Conservation (phyloP, 1,284 basidiomycete genomes). For the Moesziomyces sp. region DNA sequence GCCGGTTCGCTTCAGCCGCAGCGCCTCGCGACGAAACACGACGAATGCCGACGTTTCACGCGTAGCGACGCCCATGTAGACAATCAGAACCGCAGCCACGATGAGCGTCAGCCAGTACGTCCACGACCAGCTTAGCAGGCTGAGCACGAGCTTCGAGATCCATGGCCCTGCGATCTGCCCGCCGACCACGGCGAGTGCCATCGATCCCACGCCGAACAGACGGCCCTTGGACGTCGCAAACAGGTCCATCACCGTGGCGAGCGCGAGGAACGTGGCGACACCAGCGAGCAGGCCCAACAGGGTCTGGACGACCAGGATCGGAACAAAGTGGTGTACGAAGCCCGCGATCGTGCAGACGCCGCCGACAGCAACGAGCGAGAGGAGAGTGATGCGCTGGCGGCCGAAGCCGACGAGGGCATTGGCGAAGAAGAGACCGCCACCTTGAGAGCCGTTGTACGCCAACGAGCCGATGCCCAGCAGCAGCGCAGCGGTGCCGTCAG, state of each 20-base stretch:
- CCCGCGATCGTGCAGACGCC: constrained; percentile 37
- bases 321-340: constrained; percentile 22
- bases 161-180: constrained; percentile 48
- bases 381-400: constrained; percentile 29
- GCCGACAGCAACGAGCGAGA: constrained; percentile 26
- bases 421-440: constrained; percentile 43
- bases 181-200: constrained; percentile 15
- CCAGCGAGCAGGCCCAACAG: constrained; percentile 33
- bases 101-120: constrained; percentile 50
- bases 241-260: constrained; percentile 44
- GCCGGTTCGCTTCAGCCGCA: constrained; percentile 17
- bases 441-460: constrained; percentile 46
- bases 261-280: constrained; percentile 20
- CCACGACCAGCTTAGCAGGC: constrained; percentile 41
- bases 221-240: constrained; percentile 34
- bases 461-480: constrained; percentile 23
- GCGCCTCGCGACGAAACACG: constrained; percentile 38
- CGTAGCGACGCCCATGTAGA: constrained; percentile 29
- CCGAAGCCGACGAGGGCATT: constrained; percentile 34
- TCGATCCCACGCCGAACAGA: constrained; percentile 19
- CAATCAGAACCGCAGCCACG: constrained; percentile 30
- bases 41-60: constrained; percentile 33
- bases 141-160: constrained; percentile 42
- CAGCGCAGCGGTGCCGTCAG: constrained; percentile 1
- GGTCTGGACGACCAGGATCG: constrained; percentile 21